Conservation (phyloP, 2,329 filamentous ascomycete species). For the Alternaria postmessia region DNA sequence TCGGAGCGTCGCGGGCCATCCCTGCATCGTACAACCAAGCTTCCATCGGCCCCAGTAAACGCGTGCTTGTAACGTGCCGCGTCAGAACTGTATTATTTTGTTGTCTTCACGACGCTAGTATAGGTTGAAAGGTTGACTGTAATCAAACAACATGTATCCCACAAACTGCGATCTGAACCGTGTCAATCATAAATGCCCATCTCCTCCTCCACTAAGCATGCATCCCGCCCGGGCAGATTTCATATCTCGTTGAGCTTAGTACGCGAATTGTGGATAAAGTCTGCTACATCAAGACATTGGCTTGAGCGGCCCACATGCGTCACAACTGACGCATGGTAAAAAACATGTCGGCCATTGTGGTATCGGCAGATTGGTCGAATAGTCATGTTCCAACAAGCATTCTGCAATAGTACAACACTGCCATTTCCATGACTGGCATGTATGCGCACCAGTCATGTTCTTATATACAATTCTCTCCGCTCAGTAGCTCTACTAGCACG, state of each 20-base stretch:
- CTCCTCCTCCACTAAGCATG: not conserved
- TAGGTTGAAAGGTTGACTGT: not conserved
- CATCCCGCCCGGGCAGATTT: not conserved
- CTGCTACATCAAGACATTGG: not conserved
- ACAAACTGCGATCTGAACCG: not conserved
- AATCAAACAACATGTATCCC: not conserved
- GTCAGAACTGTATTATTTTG: not conserved
- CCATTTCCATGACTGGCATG: constrained; percentile 20
- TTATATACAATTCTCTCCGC: constrained; percentile 21
- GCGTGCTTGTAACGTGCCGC: not conserved
- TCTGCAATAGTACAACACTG: constrained; percentile 17
- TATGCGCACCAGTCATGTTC: constrained; percentile 15
- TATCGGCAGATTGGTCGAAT: not conserved
- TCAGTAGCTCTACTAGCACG: constrained; percentile 36
- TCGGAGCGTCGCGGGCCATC: constrained; percentile 3
- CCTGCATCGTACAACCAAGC: constrained; percentile 22
- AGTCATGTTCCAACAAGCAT: not conserved
- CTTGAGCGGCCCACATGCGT: not conserved
- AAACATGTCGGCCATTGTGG: not conserved
- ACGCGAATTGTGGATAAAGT: not conserved
- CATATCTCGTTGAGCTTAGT: not conserved
- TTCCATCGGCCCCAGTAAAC: constrained; percentile 10
- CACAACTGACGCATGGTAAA: not conserved
- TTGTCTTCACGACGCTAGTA: not conserved
- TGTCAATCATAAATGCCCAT: not conserved